Base-by-base conservation (phyloP, 139 green algal species). In the Dunaliella primolecta region DNA sequence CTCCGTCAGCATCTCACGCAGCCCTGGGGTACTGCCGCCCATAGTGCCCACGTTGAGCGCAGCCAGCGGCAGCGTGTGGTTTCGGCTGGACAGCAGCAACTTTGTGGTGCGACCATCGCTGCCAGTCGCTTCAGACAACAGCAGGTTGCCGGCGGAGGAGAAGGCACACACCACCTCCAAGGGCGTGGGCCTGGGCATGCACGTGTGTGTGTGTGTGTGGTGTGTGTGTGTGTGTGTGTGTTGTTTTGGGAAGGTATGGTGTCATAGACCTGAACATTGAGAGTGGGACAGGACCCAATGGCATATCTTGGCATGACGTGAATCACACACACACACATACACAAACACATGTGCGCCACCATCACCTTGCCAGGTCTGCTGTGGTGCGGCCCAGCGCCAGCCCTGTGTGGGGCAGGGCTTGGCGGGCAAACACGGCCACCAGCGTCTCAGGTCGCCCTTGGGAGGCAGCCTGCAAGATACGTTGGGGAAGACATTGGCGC, bases 1-100 rank as follows among this genome's bases (percentile, higher is more conserved):
- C 83, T 96, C 92, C 15, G 87, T 89, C 24, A 97, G 88, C 38
- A 89, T 86, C 83, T 98, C 95, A 2, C 94, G 84, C 76, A 98
- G 90, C 20, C 93, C 93, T n/a, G n/a, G n/a, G n/a, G n/a, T n/a
- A n/a, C n/a, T n/a, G n/a, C n/a, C n/a, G 36, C 88, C 82, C 1
- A 82, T 80, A 83, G 74, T 70, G 36, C 33, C 75, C 3, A 31
- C 2, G 32, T 36, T 34, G 2, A 46, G 55, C 75, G 75, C 75
- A 15, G 64, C 81, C 64, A 84, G 70, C 57, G 70, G 64, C 57
- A 33, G 64, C 25, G 57, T 84, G 81, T 72, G 25, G 86, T 96
- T 92, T 38, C 90, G 90, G 15, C 82, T 74, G 0, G 90, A 89
- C 31, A 90, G 76, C 34, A 95, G 85, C 76, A 96, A 84, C 82